Evolutionary conservation across 2,329 filamentous ascomycete species (phyloP), one percentile per base, ranked within the genome.

Genomic region (Stachybotrys echinatus): DNA sequence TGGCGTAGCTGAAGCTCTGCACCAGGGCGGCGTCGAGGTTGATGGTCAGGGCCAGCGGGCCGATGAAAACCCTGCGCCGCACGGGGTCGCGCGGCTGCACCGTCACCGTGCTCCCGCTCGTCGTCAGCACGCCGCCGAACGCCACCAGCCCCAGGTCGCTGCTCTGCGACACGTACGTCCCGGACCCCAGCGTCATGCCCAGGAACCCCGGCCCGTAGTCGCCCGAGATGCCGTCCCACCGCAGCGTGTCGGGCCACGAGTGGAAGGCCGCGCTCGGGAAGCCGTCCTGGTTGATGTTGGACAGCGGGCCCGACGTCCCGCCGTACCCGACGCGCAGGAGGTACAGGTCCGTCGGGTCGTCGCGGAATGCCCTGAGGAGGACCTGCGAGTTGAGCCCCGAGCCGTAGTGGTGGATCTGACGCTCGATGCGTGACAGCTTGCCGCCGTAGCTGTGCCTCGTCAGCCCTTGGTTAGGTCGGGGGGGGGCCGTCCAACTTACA

Each of bases 231-330:
- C 68, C 70, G 54, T 81, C 79, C 73, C 79, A 80, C 17, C 64
- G 65, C 34, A 81, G 61, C 0, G 76, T 74, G 40, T 80, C 72
- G 0, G 78, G 77, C 59, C 69, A 81, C 0, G 74, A 75, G 61
- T 81, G 78, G 59, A 81, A 81, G 0, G 75, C 74, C 6, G 74
- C 74, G n/a, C 73, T 67, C 2, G 72, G 74, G 54, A 77, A 81
- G 0, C 78, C 78, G 3, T 73, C 75, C 21, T 66, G 53, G 52
- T 77, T 69, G 55, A 82, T 79, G 56, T 76, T 80, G 6, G 74
- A 74, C 6, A 80, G 59, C 0, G 78, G 75, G 0, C 74, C 78
- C 31, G 67, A 72, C 54, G 69, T 73, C 0, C 77, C 78, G 5
- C 72, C 78, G 55, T 75, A 81, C 3, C 75, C 78, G 3, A 76